Conservation (phyloP, 2,329 filamentous ascomycete species). For the Neoscytalidium dimidiatum region DNA sequence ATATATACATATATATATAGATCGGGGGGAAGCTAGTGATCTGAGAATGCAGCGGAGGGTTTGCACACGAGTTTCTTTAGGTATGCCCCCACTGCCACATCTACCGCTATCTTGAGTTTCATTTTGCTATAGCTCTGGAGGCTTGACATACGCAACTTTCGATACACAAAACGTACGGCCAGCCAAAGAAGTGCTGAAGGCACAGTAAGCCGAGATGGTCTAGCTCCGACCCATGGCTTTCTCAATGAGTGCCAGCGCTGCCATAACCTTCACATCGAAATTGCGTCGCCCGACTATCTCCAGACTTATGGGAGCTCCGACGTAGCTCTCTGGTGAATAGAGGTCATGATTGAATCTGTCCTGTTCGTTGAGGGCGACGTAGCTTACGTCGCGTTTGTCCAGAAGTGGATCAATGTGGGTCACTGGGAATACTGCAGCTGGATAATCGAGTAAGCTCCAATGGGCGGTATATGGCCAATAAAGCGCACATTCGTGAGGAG, state of each 20-base stretch:
- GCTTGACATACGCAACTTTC: no score
- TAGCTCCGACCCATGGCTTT: neutral
- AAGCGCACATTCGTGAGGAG: constrained; percentile 51
- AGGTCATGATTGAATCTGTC: constrained; percentile 35
- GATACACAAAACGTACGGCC: no score
- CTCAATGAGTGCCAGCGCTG: constrained; percentile 32
- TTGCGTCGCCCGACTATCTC: constrained; percentile 56
- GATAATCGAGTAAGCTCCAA: constrained; percentile 72
- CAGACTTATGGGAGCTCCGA: constrained; percentile 53
- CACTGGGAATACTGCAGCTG: constrained; percentile 50
- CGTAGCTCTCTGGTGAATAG: constrained; percentile 50
- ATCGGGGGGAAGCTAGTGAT: no score
- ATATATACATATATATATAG: no score
- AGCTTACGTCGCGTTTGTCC: neutral
- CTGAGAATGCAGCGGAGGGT: no score
- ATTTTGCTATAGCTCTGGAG: no score
- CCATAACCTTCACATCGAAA: constrained; percentile 56
- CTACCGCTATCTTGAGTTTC: no score
- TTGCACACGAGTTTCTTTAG: no score
- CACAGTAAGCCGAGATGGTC: no score
- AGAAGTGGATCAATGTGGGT: neutral
- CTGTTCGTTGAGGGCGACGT: constrained; percentile 42
- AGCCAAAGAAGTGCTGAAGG: no score
- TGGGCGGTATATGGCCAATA: constrained; percentile 67
- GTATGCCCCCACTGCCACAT: no score